These are phyloP conservation scores for Paradendryphiella salina DNA, from an alignment of 2,329 filamentous ascomycete species.

Conservation along the genomic window DNA sequence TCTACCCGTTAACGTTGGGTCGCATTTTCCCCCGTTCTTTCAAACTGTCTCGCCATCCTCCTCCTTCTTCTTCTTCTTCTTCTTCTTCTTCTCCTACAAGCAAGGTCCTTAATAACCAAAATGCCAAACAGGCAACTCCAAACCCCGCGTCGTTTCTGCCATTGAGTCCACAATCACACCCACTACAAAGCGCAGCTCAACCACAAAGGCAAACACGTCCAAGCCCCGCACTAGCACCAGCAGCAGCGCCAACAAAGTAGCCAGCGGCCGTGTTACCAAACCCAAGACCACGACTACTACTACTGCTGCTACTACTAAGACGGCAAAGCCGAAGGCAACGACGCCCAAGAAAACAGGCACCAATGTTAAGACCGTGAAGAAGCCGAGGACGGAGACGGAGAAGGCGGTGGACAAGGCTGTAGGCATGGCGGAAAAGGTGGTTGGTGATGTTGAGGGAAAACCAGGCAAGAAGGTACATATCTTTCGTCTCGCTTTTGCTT, in stretches of 20 bases:
- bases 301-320: not conserved
- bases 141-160: constrained; percentile 57
- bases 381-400: constrained; percentile 33
- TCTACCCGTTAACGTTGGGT: no score
- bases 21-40: no score
- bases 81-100: constrained; percentile 35
- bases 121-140: constrained; percentile 41
- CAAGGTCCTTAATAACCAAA: not conserved
- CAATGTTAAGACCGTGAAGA: constrained; percentile 29
- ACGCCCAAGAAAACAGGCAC: constrained; percentile 15
- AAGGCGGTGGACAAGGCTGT: constrained; percentile 35
- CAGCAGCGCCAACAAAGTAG: constrained; percentile 27
- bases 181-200: constrained; percentile 49
- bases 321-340: constrained; percentile 12
- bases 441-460: constrained; percentile 30
- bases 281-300: constrained; percentile 39
- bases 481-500: not conserved
- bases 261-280: constrained; percentile 24
- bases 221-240: constrained; percentile 36
- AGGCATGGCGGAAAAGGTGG: constrained; percentile 27
- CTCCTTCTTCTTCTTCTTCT: not conserved
- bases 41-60: not conserved
- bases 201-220: constrained; percentile 45
- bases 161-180: constrained; percentile 51
- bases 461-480: constrained; percentile 37